Percentiles rank a stretch among this genome's conserved stretches.
Evolutionary conservation across 768 basidiomycete genomes (phyloP).

Genomic region (Solioccasus polychromus): DNA sequence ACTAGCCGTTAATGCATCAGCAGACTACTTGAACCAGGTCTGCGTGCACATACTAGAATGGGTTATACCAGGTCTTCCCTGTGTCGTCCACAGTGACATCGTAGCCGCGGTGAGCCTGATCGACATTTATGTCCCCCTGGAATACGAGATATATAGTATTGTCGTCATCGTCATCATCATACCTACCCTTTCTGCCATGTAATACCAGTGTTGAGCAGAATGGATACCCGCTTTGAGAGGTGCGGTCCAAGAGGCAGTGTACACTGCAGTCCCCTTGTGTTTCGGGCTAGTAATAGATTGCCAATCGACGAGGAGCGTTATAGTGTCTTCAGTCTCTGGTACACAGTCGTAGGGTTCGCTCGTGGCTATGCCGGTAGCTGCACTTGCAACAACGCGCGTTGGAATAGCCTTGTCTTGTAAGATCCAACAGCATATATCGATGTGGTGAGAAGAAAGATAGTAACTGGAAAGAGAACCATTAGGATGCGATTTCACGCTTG

Average conservation of each 20-base stretch:
- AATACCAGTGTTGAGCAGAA: constrained; percentile 91
- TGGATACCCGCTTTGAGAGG: constrained; percentile 88
- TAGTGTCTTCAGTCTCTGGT: constrained; percentile 88
- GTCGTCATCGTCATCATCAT: background rate
- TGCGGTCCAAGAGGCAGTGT: constrained; percentile 94
- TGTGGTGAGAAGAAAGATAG: constrained; percentile 94
- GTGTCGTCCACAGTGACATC: constrained; percentile 83
- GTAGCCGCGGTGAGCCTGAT: constrained; percentile 94
- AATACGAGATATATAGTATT: background rate
- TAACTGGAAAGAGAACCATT: constrained; percentile 48
- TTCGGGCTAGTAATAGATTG: constrained; percentile 70
- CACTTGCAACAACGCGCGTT: constrained; percentile 86
- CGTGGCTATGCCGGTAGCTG: constrained; percentile 88
- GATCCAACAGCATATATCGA: constrained; percentile 87
- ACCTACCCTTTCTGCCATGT: constrained; percentile 85
- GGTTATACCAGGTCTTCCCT: constrained; percentile 85
- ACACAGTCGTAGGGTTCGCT: constrained; percentile 86
- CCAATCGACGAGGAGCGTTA: constrained; percentile 94
- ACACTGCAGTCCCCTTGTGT: constrained; percentile 84
- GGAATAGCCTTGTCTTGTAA: constrained; percentile 72
- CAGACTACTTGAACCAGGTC: background rate
- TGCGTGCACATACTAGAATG: constrained; percentile 75
- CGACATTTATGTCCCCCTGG: constrained; percentile 87
- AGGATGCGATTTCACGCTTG: background rate
- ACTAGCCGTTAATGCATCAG: constrained; percentile 36